Conservation (phyloP, 805 yeast genomes). For the Tetrapisispora arboricola region DNA sequence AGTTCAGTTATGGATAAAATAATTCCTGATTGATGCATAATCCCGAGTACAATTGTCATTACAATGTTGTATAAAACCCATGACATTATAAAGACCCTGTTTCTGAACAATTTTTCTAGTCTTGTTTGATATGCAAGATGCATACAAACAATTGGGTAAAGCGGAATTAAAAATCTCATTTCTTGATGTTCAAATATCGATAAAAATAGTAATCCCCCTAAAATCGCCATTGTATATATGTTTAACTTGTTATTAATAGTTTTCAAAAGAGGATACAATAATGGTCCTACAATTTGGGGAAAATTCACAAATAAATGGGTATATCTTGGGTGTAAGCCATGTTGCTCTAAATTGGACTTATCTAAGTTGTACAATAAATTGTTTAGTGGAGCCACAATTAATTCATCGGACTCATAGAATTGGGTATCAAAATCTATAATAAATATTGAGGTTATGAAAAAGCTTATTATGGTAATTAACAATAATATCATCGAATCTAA, state of each 20-base stretch:
- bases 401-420: conserved; percentile 22
- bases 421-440: conserved; percentile 49
- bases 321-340: conserved; percentile 75
- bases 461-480: conserved; percentile 27
- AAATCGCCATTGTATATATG: conserved; percentile 47
- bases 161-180: conserved; percentile 72
- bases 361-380: conserved; percentile 63
- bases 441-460: conserved; percentile 25
- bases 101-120: conserved; percentile 8
- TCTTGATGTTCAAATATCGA: conserved; percentile 89
- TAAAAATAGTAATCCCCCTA: conserved; percentile 51
- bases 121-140: conserved; percentile 22
- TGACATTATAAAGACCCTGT: conserved; percentile 3
- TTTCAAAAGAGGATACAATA: conserved; percentile 35
- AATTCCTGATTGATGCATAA: conserved; percentile 85
- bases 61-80: conserved; percentile 61
- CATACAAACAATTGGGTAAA: conserved; percentile 58
- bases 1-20: conserved; percentile 44
- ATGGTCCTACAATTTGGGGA: conserved; percentile 79
- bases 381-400: conserved; percentile 61
- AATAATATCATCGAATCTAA: conserved; percentile 27
- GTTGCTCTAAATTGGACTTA: conserved; percentile 49
- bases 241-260: conserved; percentile 5
- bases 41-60: conserved; percentile 61
- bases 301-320: conserved; percentile 67